These are phyloP conservation scores for Cordyceps fumosorosea DNA, from an alignment of 2,329 filamentous ascomycete species.

Conservation along the genomic window DNA sequence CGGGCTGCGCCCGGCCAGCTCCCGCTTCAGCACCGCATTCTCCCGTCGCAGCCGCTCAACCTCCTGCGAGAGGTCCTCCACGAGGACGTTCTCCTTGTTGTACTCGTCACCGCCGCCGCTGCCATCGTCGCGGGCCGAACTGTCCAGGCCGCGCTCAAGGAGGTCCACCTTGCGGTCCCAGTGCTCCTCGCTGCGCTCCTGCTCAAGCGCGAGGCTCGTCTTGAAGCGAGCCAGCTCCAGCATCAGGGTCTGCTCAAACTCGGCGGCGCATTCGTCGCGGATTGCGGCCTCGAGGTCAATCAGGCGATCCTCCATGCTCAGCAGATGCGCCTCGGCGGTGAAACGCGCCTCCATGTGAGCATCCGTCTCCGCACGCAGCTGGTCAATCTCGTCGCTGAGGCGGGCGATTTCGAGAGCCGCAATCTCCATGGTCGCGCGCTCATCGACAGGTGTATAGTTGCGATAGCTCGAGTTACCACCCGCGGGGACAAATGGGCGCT, in stretches of 20 bases:
- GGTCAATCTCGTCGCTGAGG: conserved; percentile 66
- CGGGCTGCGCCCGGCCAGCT: conserved; percentile 57
- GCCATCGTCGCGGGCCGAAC: conserved; percentile 36
- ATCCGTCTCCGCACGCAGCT: conserved; percentile 61
- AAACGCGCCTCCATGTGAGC: conserved; percentile 64
- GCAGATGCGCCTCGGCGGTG: conserved; percentile 66
- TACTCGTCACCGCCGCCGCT: conserved; percentile 45
- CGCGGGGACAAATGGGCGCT: conserved; percentile 34
- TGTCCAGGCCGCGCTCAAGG: conserved; percentile 43
- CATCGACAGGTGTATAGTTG: conserved; percentile 37
- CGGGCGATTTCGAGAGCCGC: conserved; percentile 75
- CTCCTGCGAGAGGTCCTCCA: conserved; percentile 62
- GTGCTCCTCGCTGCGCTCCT: conserved; percentile 74
- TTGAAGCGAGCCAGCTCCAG: conserved; percentile 79
- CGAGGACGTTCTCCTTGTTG: conserved; percentile 54
- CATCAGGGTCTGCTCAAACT: conserved; percentile 74
- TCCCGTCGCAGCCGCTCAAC: conserved; percentile 63
- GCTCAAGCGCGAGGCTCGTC: conserved; percentile 67
- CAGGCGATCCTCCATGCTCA: conserved; percentile 60
- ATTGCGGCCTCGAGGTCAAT: conserved; percentile 72
- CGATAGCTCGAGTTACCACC: conserved; percentile 24
- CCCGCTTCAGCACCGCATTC: conserved; percentile 57
- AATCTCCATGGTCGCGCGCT: conserved; percentile 70
- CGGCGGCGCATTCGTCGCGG: conserved; percentile 79
- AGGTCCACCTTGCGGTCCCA: conserved; percentile 79